Evolutionary conservation across 495 filamentous ascomycete species (phyloP), one percentile per base, ranked within the genome.

Genomic region (Hypomontagnella submonticulosa): DNA sequence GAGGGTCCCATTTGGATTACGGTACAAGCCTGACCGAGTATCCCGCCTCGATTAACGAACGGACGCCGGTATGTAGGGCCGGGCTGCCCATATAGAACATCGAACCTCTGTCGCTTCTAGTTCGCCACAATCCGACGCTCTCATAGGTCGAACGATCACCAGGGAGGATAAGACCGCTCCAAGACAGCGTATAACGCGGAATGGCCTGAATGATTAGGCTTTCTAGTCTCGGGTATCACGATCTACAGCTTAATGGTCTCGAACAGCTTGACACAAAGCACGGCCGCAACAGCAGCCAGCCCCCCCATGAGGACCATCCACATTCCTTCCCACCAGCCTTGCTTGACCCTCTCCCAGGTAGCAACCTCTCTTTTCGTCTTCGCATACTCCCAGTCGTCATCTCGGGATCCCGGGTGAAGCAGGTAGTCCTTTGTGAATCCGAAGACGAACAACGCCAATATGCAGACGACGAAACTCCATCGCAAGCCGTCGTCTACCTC

Each of bases 401-500:
- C 32, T 53, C 70, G 79, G 72, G 82, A 40, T 74, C 78, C 50
- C 59, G 74, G 43, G 77, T 79, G 69, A 76, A 88, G 69, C 70
- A 88, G 55, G 20, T 74, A 75, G 19, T 87, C 89, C 80, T 93
- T 92, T 19, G 78, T 81, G 57, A 89, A 90, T 0, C 91, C 90
- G 71, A 94, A 94, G 3, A 82, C 61, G 67, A 92, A 92, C 53
- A 94, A 71, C 0, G 89, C 87, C 16, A 90, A 56, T 5, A 83
- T 81, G 84, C 91, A 92, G 2, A 89, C 83, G 0, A 76, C 80
- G 46, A 92, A 89, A 38, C 88, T 91, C 83, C 87, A 89, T 16
- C 77, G 78, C 67, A 94, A 73, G 16, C 88, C 91, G 12, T 80
- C 46, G 49, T 81, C 79, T 1, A 90, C 87, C n/a, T 84, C 74